Evolutionary conservation across 192 early-diverging fungal genomes (phyloP).

Genomic region (Oehlia diaphana): DNA sequence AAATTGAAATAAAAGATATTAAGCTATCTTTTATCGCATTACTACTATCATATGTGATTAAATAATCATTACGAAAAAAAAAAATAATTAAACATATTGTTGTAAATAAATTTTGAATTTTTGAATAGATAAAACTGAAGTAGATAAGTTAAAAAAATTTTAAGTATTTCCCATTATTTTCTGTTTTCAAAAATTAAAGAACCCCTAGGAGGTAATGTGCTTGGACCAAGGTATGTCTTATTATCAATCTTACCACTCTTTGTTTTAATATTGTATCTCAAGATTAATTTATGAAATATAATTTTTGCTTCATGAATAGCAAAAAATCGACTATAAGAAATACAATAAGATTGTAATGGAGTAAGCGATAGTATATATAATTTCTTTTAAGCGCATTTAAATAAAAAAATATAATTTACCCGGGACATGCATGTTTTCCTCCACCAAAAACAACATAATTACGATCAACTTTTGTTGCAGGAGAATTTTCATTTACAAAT

Average conservation of each 20-base stretch:
- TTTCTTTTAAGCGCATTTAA: background rate
- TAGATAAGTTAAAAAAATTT: background rate
- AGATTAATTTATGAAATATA: background rate
- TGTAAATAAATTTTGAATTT: too few species aligned
- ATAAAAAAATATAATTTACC: constrained; percentile 15
- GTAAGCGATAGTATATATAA: background rate
- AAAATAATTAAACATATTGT: too few species aligned
- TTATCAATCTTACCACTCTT: background rate
- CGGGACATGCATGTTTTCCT: background rate
- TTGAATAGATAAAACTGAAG: too few species aligned
- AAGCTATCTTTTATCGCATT: too few species aligned
- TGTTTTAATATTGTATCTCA: constrained; percentile 7
- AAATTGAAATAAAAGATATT: too few species aligned
- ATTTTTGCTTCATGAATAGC: background rate
- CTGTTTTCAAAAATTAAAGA: background rate
- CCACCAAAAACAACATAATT: background rate
- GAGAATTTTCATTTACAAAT: constrained; percentile 17
- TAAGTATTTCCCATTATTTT: background rate
- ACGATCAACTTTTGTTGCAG: constrained; percentile 17
- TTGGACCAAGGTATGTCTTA: background rate
- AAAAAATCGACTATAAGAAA: background rate
- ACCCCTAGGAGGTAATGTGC: background rate
- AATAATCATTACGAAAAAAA: too few species aligned
- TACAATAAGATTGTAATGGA: background rate
- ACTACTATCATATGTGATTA: too few species aligned